Conservation (phyloP, 2,329 filamentous ascomycete genomes). For the Pseudopithomyces maydicus region DNA sequence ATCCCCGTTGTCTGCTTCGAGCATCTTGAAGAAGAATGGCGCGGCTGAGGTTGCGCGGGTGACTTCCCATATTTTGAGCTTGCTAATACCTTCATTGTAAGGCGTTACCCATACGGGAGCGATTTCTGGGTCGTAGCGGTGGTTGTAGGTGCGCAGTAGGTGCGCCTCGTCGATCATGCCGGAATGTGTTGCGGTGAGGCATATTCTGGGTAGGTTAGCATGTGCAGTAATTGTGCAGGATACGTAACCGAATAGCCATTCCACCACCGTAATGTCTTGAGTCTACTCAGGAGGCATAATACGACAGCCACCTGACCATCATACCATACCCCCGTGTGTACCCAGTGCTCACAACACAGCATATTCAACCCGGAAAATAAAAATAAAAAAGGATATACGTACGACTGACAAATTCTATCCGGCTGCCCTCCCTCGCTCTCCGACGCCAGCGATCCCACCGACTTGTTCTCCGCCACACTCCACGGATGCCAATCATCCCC, state of each 20-base stretch:
- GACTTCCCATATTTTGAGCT: conserved; percentile 57
- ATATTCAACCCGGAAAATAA: too few relatives aligned
- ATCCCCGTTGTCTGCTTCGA: conserved; percentile 49
- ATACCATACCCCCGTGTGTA: too few relatives aligned
- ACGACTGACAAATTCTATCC: conserved; percentile 46
- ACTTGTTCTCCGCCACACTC: conserved; percentile 29
- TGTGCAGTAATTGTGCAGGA: background rate
- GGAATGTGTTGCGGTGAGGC: conserved; percentile 55
- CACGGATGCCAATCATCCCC: conserved; percentile 54
- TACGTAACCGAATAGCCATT: background rate
- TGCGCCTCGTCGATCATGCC: conserved; percentile 54
- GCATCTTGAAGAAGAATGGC: conserved; percentile 58
- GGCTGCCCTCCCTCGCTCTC: conserved; percentile 18
- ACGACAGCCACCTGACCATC: too few relatives aligned
- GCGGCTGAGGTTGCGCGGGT: conserved; percentile 59
- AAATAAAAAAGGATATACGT: conserved; percentile 21
- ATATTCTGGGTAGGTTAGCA: conserved; percentile 38
- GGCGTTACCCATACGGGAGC: conserved; percentile 52
- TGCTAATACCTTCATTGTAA: conserved; percentile 55
- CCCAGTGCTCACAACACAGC: too few relatives aligned
- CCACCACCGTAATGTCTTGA: background rate
- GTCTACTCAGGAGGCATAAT: background rate
- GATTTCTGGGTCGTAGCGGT: conserved; percentile 49
- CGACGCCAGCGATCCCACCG: conserved; percentile 13
- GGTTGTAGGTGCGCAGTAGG: conserved; percentile 55